These are phyloP conservation scores for Euphorbia celastroides DNA, from an alignment of 441 rosid species.

Conservation along the genomic window DNA sequence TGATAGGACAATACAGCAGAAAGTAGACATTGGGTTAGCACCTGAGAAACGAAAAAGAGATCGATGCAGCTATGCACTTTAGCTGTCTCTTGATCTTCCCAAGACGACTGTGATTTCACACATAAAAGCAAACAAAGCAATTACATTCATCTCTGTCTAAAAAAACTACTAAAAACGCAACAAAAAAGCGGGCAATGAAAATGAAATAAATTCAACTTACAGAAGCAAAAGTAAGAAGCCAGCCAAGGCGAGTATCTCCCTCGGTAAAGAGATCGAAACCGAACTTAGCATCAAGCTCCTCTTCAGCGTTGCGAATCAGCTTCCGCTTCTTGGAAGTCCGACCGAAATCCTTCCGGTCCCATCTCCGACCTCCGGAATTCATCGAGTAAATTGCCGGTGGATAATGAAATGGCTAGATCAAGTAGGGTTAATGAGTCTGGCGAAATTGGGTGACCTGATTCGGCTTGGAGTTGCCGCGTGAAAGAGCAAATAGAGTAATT, in stretches of 20 bases:
- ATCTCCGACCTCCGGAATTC: constrained; percentile 45
- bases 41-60: constrained; percentile 91
- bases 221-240: constrained; percentile 80
- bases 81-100: constrained; percentile 66
- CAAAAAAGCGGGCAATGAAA: not conserved
- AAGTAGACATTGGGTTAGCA: constrained; percentile 18
- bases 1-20: not conserved
- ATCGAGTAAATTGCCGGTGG: constrained; percentile 1
- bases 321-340: constrained; percentile 63
- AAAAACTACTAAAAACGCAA: not conserved
- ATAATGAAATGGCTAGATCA: too few relatives aligned
- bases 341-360: constrained; percentile 42
- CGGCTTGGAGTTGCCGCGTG: too few relatives aligned
- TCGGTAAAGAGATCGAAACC: constrained; percentile 87
- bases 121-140: not conserved
- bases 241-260: constrained; percentile 94
- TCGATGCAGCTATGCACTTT: constrained; percentile 74
- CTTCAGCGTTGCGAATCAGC: constrained; percentile 67
- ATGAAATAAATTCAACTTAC: constrained; percentile 34
- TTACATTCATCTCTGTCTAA: not conserved
- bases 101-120: constrained; percentile 64
- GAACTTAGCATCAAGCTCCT: constrained; percentile 82
- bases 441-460: too few relatives aligned
- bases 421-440: too few relatives aligned
- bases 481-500: too few relatives aligned